Evolutionary conservation across 257 asterid species (phyloP).

Genomic region (Cinchona pubescens): DNA sequence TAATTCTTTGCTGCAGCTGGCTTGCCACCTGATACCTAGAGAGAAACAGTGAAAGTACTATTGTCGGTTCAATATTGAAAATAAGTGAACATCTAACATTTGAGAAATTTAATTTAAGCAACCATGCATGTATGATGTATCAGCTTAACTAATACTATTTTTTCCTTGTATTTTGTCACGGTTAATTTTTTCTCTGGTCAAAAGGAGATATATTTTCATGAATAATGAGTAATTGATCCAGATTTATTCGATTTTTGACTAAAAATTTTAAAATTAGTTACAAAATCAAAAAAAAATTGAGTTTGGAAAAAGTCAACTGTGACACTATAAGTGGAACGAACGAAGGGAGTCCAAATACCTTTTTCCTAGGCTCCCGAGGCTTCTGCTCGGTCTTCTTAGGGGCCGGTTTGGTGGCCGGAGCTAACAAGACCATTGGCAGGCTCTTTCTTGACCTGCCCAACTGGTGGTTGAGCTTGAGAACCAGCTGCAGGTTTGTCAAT

Average conservation of each 20-base stretch:
- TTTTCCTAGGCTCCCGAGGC: slow-evolving; percentile 36
- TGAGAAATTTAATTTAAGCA: not conserved
- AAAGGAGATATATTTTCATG: too few species aligned
- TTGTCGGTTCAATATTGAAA: too few species aligned
- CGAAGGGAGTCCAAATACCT: too few species aligned
- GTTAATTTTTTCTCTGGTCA: too few species aligned
- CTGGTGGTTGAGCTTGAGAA: slow-evolving; percentile 28
- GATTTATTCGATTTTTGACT: too few species aligned
- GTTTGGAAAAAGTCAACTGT: too few species aligned
- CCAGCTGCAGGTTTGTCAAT: slow-evolving; percentile 29
- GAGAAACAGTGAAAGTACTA: not conserved
- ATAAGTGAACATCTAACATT: not conserved
- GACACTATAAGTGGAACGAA: too few species aligned
- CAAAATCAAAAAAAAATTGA: too few species aligned
- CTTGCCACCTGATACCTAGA: slow-evolving; percentile 18
- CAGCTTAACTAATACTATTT: not conserved
- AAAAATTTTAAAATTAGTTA: too few species aligned
- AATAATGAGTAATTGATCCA: too few species aligned
- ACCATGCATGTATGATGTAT: not conserved
- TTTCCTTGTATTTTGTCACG: too few species aligned
- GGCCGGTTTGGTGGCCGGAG: slow-evolving; percentile 27
- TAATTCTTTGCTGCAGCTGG: slow-evolving; percentile 26
- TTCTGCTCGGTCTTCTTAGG: slow-evolving; percentile 31
- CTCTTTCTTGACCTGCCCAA: slow-evolving; percentile 24
- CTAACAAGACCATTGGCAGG: slow-evolving; percentile 29